Evolutionary conservation across 305 asterid genomes (phyloP).

Genomic region (Fraxinus sp.): DNA sequence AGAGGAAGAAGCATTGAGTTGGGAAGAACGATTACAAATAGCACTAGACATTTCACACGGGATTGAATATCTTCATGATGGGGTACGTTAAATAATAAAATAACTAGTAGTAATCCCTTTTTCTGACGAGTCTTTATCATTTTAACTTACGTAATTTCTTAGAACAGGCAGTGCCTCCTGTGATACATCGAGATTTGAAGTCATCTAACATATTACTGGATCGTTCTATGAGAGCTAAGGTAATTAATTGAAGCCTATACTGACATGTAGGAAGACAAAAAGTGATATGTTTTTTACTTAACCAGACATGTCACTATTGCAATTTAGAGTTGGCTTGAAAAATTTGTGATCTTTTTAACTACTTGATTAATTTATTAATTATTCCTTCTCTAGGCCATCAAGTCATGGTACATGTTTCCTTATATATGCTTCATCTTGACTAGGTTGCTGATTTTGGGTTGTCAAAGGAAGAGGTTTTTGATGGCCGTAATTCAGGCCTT

Average conservation of each 20-base stretch:
- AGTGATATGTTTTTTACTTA: not conserved
- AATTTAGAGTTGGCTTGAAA: not conserved
- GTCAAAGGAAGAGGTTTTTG: conserved; percentile 82
- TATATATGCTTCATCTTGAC: not conserved
- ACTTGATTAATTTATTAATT: not conserved
- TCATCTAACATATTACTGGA: conserved; percentile 93
- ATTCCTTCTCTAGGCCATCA: not conserved
- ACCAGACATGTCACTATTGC: not conserved
- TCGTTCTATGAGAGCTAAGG: conserved; percentile 91
- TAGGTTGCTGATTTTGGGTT: conserved; percentile 99
- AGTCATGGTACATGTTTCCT: not conserved
- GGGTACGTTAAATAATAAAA: conserved; percentile 55
- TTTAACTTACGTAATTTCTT: conserved; percentile 25
- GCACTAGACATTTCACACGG: conserved; percentile 96
- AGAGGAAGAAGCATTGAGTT: conserved; percentile 58
- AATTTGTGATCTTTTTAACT: not conserved
- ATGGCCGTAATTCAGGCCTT: conserved; percentile 76
- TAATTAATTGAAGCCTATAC: conserved; percentile 25
- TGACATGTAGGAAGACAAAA: not conserved
- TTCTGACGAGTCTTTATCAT: conserved; percentile 10
- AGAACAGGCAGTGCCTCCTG: conserved; percentile 97
- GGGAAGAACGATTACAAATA: conserved; percentile 92
- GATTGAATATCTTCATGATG: conserved; percentile 95
- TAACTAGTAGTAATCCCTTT: conserved; percentile 15
- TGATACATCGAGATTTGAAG: conserved; percentile 92